Evolutionary conservation across 2,329 filamentous ascomycete genomes (phyloP), one percentile per base, ranked within the genome.

Genomic region (Polytolypa hystricis): DNA sequence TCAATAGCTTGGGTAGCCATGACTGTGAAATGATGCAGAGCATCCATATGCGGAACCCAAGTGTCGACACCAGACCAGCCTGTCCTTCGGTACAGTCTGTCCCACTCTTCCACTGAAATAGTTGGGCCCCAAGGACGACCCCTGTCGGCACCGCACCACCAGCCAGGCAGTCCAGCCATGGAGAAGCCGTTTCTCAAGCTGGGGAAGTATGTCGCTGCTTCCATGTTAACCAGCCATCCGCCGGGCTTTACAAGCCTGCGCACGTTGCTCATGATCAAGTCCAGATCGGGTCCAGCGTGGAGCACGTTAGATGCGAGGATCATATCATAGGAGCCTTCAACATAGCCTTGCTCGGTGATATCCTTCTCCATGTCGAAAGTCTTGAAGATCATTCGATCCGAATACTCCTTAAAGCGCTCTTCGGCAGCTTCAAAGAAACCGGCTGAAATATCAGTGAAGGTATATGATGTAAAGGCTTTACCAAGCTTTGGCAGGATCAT

Each of bases 151-250:
- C 45, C 47, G 17, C 42, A 28, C 49, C 49, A 51, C 47, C 46
- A 51, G 1, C 50, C 56, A 4, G 53, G 47, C 3, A 64, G 40
- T 0, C 43, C 44, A 15, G 53, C 55, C n/a, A 63, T 47, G 14
- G 58, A 38, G 29, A 52, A 42, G 2, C 45, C 45, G 8, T 48
- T 37, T 5, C 50, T 47, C 32, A 54, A 48, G n/a, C n/a, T n/a
- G 2, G 42, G 20, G 4, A 42, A 40, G 4, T 44, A 35, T 9
- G 49, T 35, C 1, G 50, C 59, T 1, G 61, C 39, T 38, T 73
- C 69, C 1, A 65, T 28, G 1, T 68, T 29, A 3, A 71, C 23
- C 1, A 74, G 47, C 38, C 62, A 64, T 0, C 69, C 70, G 2
- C 66, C 68, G 2, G 69, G 63, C 32, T 58, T 62, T 0, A 69